Evolutionary conservation across 2,329 filamentous ascomycete genomes (phyloP).

Genomic region (Coniella vitis): DNA sequence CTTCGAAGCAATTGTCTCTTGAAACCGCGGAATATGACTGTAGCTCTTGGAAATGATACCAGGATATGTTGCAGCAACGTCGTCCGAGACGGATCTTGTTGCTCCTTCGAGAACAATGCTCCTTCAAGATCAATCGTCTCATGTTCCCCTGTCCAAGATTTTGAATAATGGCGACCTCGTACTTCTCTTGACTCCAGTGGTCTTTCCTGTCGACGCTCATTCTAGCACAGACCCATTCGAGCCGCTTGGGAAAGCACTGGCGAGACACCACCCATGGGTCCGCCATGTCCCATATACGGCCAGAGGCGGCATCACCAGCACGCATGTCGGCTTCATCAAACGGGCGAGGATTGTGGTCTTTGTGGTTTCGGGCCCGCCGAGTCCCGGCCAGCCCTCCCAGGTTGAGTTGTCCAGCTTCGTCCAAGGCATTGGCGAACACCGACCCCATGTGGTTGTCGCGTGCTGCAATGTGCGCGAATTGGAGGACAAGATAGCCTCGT

Average conservation of each 20-base stretch:
- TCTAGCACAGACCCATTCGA: constrained; percentile 59
- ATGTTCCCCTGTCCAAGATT: constrained; percentile 39
- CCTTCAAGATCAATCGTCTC: constrained; percentile 37
- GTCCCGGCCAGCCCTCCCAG: constrained; percentile 43
- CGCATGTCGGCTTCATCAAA: constrained; percentile 56
- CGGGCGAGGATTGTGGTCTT: constrained; percentile 54
- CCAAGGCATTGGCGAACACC: constrained; percentile 37
- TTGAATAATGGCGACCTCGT: constrained; percentile 46
- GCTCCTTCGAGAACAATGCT: constrained; percentile 21
- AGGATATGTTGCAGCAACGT: constrained; percentile 15
- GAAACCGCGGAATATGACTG: constrained; percentile 11
- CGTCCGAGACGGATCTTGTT: constrained; percentile 19
- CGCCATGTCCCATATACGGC: constrained; percentile 68
- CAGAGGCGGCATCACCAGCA: constrained; percentile 54
- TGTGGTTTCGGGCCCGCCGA: constrained; percentile 46
- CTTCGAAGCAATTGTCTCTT: constrained; percentile 2
- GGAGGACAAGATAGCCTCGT: constrained; percentile 32
- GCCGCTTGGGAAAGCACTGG: constrained; percentile 57
- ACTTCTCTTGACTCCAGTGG: constrained; percentile 54
- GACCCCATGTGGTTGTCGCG: constrained; percentile 45
- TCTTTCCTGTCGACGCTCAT: constrained; percentile 38
- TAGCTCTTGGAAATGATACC: constrained; percentile 15
- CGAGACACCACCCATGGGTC: constrained; percentile 51
- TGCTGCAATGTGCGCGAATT: constrained; percentile 40
- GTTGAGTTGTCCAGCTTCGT: constrained; percentile 42